Evolutionary conservation across 345 rosid genomes (phyloP), one percentile per base, ranked within the genome.

Genomic region (Populus deltoides): DNA sequence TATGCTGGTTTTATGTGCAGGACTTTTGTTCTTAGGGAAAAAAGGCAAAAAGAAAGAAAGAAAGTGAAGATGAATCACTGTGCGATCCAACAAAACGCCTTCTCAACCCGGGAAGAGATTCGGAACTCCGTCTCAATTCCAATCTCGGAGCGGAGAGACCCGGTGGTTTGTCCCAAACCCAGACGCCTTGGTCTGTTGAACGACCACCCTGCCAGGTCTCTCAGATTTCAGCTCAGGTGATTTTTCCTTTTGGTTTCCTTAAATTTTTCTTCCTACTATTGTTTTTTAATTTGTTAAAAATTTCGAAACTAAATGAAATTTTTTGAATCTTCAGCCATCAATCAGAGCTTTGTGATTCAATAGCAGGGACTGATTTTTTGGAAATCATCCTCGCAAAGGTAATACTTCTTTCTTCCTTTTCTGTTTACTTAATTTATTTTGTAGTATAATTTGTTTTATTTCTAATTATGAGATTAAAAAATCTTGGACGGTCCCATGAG

Each of bases 321-420:
- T 7, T 10, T 35, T 70, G n/a, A 18, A 78, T 73, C 81, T 86
- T 66, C 88, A 93, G 98, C 84, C 89, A 89, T 74, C 98, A 95
- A 78, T 62, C 89, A 9, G 92, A 92, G 83, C 35, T 86, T 29
- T 77, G 75, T 83, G 98, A 92, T 73, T 81, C 97, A 8, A 88
- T 81, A 83, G 77, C 90, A 4, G 88, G 88, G 76, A 78, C 76
- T 72, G 97, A 95, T 83, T 82, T 88, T 79, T 89, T 93, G 83
- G 98, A 95, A 78, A 79, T 89, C 81, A 89, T 92, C 83, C 91
- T 92, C 71, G 49, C 91, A 0, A 91, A 92, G 96, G 99, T 95
- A 83, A 63, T 9, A 22, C 15, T 8, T 78, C 66, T 13, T 15
- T 39, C 74, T 5, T 45, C 7, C 6, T 27, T 8, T 39, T n/a